phyloP scores from a whole-genome alignment of 192 early-diverging fungal genomes.

The Linnemannia schmuckeri region DNA sequence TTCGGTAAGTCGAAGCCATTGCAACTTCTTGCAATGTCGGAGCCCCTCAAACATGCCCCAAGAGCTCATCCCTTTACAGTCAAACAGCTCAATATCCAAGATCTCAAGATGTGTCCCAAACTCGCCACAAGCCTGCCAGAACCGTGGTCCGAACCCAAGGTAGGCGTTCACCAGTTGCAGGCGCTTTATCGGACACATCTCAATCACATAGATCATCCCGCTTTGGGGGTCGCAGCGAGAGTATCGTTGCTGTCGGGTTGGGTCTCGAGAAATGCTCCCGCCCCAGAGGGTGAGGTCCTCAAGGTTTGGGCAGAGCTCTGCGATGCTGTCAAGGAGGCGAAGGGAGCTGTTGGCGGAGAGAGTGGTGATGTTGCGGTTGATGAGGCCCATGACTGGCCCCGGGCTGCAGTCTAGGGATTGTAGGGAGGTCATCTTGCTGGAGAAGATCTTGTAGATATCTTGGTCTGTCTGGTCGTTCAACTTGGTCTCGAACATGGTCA shows the following conservation, averaged over 20 bases:
- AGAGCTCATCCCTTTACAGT: slow-evolving; percentile 26
- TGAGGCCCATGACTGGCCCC: slow-evolving; percentile 13
- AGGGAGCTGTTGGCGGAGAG: slow-evolving; percentile 34
- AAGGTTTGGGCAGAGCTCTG: slow-evolving; percentile 15
- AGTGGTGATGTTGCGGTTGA: slow-evolving; percentile 24
- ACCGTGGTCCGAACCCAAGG: slow-evolving; percentile 18
- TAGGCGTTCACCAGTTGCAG: slow-evolving; percentile 26
- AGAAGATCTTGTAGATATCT: not conserved
- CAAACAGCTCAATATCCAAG: slow-evolving; percentile 30
- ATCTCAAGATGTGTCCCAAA: slow-evolving; percentile 15
- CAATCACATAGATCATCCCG: slow-evolving; percentile 27
- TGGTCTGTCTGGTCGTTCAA: slow-evolving; percentile 13
- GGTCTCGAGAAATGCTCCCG: slow-evolving; percentile 16
- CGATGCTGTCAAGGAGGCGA: slow-evolving; percentile 18
- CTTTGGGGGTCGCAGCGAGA: slow-evolving; percentile 19
- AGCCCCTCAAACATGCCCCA: slow-evolving; percentile 38
- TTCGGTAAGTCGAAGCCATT: slow-evolving; percentile 25
- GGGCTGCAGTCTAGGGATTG: slow-evolving; percentile 29
- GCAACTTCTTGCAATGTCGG: slow-evolving; percentile 2
- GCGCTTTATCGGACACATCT: slow-evolving; percentile 31
- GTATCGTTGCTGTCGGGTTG: not conserved
- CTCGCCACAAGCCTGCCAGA: slow-evolving; percentile 33
- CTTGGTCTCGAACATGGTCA: slow-evolving; percentile 27
- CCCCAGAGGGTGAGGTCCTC: slow-evolving; percentile 34
- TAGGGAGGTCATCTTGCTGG: slow-evolving; percentile 1